A percentile compares a stretch with the other conserved stretches of the same genome.
Conservation (phyloP, 768 basidiomycete species). For the Trametes gibbosa region DNA sequence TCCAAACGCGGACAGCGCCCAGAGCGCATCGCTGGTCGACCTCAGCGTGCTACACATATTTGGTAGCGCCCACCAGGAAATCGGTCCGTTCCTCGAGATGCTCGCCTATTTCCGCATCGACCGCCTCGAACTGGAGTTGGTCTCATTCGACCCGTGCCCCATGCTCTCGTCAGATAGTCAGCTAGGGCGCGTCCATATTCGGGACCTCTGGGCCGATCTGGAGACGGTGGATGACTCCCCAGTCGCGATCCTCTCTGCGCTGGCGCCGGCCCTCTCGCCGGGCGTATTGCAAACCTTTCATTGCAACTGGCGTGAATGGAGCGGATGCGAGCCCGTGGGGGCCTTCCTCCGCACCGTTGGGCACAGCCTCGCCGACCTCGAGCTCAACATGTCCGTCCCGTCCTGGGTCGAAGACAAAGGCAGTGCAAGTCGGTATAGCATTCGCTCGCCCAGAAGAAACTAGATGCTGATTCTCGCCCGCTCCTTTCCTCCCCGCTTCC, state of each 20-base stretch:
- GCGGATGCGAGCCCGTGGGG: neutral
- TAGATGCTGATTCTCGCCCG: too few species aligned
- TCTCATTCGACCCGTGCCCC: neutral
- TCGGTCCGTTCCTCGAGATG: constrained; percentile 1
- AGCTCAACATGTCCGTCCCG: constrained; percentile 1
- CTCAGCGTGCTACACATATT: constrained; percentile 3
- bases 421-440: constrained; percentile 4
- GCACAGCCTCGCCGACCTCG: neutral
- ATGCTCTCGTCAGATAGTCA: neutral
- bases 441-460: too few species aligned
- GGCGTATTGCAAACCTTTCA: neutral
- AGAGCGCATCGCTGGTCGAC: neutral
- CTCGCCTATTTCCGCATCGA: neutral
- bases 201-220: constrained; percentile 3
- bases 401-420: constrained; percentile 5
- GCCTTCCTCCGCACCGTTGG: neutral
- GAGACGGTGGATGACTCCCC: constrained; percentile 4
- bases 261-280: neutral
- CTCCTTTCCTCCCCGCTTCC: too few species aligned
- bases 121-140: constrained; percentile 11
- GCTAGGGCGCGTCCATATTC: neutral
- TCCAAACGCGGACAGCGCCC: neutral
- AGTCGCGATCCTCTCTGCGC: neutral
- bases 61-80: constrained; percentile 3
- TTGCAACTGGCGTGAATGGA: constrained; percentile 4